Evolutionary conservation across 345 rosid species (phyloP), one percentile per base, ranked within the genome.

Genomic region (Acer saccharum): DNA sequence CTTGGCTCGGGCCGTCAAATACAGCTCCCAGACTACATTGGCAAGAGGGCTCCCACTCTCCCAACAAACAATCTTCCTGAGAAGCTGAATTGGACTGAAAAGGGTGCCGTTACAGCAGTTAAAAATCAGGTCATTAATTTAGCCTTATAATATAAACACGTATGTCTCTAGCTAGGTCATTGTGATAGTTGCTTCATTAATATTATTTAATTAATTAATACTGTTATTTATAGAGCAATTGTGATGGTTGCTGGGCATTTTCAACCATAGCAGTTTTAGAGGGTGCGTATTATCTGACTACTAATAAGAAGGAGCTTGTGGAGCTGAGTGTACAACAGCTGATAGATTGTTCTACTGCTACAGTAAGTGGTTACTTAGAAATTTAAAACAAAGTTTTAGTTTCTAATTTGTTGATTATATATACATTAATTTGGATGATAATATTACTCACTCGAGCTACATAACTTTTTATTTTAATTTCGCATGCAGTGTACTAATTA

Each of bases 301-400:
- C 95, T 2, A 29, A 29, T 29, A 29, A 3, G 32, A 91, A 93
- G 21, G 87, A 96, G 84, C 99, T 96, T 18, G 92, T 90, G 48
- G 90, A 98, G 76, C 87, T 94, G 76, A 96, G 98, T 27, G 99
- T 92, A 87, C 99, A 96, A 85, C 99, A 96, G 86, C 98, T 96
- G 21, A 87, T 96, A 62, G 99, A 96, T 81, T 96, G 98, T 75
- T 98, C 92, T 82, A 95, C 92, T 65, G 3, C 39, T 2, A 29
- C 32, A 32, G 39, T 32, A 32, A 32, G 97, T 91, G 95, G 99
- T 94, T 81, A 27, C 0, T 27, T 27, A 21, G 35, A 11, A 50
- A 13, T 50, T 50, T 10, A 16, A 13, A 13, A 2, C 29, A 27
- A 2, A 29, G 32, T 29, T 12, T 17, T 27, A 27, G 61, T 2